Evolutionary conservation across 2,329 filamentous ascomycete species (phyloP).

Genomic region (Ophiostoma novo-ulmi): DNA sequence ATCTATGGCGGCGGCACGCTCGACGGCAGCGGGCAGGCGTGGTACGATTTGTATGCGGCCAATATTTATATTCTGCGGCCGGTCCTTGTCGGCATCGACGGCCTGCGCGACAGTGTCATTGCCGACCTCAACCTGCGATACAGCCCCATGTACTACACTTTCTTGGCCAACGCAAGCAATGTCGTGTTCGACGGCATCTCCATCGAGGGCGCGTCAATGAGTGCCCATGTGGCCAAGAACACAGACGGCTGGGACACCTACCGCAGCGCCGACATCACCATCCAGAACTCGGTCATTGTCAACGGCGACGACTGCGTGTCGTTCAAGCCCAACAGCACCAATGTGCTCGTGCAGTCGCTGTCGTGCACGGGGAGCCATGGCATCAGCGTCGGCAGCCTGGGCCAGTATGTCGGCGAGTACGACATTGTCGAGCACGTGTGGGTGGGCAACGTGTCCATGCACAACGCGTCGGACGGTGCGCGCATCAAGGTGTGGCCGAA

Average conservation of each 20-base stretch:
- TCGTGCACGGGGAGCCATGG: constrained; percentile 59
- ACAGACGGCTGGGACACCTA: constrained; percentile 61
- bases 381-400: constrained; percentile 56
- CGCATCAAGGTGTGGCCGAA: constrained; percentile 56
- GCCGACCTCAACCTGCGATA: constrained; percentile 54
- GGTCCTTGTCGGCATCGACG: constrained; percentile 56
- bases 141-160: constrained; percentile 53
- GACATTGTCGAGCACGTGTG: constrained; percentile 57
- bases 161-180: constrained; percentile 56
- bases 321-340: constrained; percentile 58
- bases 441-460: constrained; percentile 41
- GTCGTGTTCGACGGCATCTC: constrained; percentile 58
- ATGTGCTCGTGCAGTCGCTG: constrained; percentile 55
- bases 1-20: constrained; percentile 53
- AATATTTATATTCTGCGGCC: constrained; percentile 56
- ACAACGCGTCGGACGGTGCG: constrained; percentile 44
- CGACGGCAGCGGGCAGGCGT: constrained; percentile 59
- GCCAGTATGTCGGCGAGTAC: constrained; percentile 52
- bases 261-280: constrained; percentile 54
- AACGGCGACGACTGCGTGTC: constrained; percentile 63
- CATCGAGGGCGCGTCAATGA: constrained; percentile 51
- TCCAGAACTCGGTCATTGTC: constrained; percentile 58
- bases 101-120: constrained; percentile 51
- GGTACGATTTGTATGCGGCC: constrained; percentile 58
- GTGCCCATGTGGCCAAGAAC: constrained; percentile 55